Evolutionary conservation across 2,329 filamentous ascomycete genomes (phyloP), one percentile per base, ranked within the genome.

Genomic region (Fusarium clavum): DNA sequence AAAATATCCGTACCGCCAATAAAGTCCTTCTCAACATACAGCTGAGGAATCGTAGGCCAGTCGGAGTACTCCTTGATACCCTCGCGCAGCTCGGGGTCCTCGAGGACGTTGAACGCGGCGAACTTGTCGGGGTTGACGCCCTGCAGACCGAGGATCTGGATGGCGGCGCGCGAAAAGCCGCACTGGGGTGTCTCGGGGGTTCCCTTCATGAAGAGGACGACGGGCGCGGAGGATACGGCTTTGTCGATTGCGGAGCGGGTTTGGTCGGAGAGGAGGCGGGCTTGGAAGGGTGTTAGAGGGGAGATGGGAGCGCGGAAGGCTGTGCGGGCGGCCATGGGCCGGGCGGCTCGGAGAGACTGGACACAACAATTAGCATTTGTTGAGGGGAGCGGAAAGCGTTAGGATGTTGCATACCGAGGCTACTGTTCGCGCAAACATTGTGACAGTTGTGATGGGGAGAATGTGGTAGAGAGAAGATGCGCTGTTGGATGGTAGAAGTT

Each of bases 11-110:
- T 98, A n/a, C 96, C 96, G 58, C 96, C 96, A 48, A 99, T 86
- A 79, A 99, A 99, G 80, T 99, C 95, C 83, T 95, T 95, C 69
- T 97, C 90, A 54, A 99, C 86, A 82, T 98, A 99, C 20, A 99
- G 87, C 81, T 99, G 96, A 9, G 96, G 96, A 79, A 99, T 98
- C 22, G 96, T 99, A 16, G 96, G 96, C 96, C 96, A 99, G 79
- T 98, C 96, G 3, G 94, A 97, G 85, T 96, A 99, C 83, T 99
- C 95, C 84, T 99, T 99, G 84, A 99, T 97, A 55, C 96, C 95
- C 82, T 90, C 84, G 75, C 96, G 89, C 78, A 99, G 82, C 79
- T 97, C 94, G 6, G 91, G 82, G 80, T 98, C 94, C 82, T 98
- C 96, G 60, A 99, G 83, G 41, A 99, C 96, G 82, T 99, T 98